phyloP scores from a whole-genome alignment of 768 basidiomycete species.

The Rhodotorula diobovata region DNA sequence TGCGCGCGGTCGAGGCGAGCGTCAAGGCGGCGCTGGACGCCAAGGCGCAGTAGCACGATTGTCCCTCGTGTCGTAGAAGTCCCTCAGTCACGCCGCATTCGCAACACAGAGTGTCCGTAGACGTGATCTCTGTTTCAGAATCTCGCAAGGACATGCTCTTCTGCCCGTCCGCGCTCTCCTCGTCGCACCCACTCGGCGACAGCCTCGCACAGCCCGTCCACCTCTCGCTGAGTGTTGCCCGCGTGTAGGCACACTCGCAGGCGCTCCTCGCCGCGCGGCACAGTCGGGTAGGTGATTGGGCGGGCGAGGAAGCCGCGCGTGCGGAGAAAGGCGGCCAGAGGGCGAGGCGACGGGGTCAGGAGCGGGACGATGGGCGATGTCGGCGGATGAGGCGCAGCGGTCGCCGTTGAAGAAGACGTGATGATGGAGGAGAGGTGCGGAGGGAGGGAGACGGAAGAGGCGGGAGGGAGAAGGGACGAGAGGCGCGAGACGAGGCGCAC shows the following conservation, averaged over 20 bases:
- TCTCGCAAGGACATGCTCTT: neutral
- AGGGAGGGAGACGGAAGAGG: constrained; percentile 47
- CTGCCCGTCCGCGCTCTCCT: too few relatives aligned
- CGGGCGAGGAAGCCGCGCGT: constrained; percentile 47
- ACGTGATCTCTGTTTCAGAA: neutral
- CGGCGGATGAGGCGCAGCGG: neutral
- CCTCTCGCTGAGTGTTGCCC: constrained; percentile 62
- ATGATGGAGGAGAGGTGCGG: constrained; percentile 46
- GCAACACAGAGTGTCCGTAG: neutral
- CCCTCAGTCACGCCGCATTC: too few relatives aligned
- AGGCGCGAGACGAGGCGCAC: constrained; percentile 7
- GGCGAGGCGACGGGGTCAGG: constrained; percentile 68
- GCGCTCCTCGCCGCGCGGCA: constrained; percentile 76
- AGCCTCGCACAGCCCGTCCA: constrained; percentile 57
- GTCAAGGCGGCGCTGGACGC: constrained; percentile 7
- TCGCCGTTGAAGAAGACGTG: neutral
- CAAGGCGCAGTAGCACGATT: neutral
- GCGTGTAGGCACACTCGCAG: constrained; percentile 83
- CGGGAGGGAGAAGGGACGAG: constrained; percentile 45
- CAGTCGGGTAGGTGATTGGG: constrained; percentile 63
- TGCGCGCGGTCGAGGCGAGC: constrained; percentile 36
- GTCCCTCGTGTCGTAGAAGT: neutral
- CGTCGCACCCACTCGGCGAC: constrained; percentile 48
- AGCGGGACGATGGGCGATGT: constrained; percentile 79
- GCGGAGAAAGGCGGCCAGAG: constrained; percentile 65